A percentile compares a stretch with the other conserved stretches of the same genome.
These are phyloP conservation scores for Polygonum maritimum DNA, from an alignment of 148 eudicot species.

Conservation along the genomic window DNA sequence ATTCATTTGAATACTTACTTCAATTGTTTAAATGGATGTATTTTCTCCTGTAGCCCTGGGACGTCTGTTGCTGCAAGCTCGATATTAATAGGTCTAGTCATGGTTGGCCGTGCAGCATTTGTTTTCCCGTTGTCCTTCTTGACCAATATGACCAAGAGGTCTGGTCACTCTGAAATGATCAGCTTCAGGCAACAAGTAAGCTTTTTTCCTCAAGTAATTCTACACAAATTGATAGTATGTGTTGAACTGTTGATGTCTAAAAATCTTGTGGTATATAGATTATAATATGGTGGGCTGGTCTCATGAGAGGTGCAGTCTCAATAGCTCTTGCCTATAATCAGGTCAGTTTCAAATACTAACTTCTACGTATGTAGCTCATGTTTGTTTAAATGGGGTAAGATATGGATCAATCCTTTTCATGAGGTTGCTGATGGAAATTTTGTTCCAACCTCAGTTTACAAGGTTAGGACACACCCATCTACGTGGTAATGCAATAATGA, in stretches of 20 bases:
- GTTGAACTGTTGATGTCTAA: background rate
- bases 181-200: slow-evolving; percentile 61
- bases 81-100: slow-evolving; percentile 52
- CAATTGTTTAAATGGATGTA: background rate
- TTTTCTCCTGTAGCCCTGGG: slow-evolving; percentile 51
- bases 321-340: slow-evolving; percentile 96
- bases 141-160: slow-evolving; percentile 47
- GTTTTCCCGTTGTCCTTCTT: slow-evolving; percentile 75
- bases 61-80: slow-evolving; percentile 67
- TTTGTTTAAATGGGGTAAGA: background rate
- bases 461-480: slow-evolving; percentile 58
- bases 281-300: slow-evolving; percentile 97
- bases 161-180: slow-evolving; percentile 31
- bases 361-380: background rate
- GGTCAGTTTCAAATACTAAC: slow-evolving; percentile 30
- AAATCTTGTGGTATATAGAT: slow-evolving; percentile 28
- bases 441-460: slow-evolving; percentile 48
- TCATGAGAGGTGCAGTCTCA: slow-evolving; percentile 96
- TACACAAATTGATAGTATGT: background rate
- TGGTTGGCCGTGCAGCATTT: slow-evolving; percentile 86
- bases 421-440: background rate
- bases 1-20: background rate
- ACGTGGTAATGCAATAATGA: slow-evolving; percentile 66
- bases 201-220: background rate
- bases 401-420: background rate